Evolutionary conservation across 176 grass and related monocot genomes (phyloP), one percentile per base, ranked within the genome.

Genomic region (Avena insularis): DNA sequence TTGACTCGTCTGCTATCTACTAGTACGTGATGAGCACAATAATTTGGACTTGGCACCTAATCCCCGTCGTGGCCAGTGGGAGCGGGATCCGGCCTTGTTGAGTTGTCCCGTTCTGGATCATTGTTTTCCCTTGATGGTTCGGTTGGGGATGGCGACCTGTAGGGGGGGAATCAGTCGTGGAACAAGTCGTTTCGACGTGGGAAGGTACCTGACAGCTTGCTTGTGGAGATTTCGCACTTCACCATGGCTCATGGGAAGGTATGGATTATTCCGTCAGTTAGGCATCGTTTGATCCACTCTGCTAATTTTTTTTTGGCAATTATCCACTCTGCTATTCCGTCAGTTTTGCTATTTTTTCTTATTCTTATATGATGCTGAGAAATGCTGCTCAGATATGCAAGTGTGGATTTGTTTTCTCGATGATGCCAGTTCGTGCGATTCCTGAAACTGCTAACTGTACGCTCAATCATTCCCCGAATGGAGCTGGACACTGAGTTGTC

Each of bases 1-100:
- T 70, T 87, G 85, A 91, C 89, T 69, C 31, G 66, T 76, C 40
- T 43, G 40, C 40, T 38, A 38, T n/a, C n/a, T 31, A 10, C 40
- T 47, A 17, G 17, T 21, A 21, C 59, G 13, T 31, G 63, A 13
- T 66, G 63, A 14, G 9, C 53, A 4, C 80, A 80, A 40, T 80
- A 80, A 84, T 87, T 51, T 31, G 49, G 66, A 60, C 81, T 79
- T 75, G 73, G 48, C 25, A 84, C 85, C 89, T 80, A 87, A 87
- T 75, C 74, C 9, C 50, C 81, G 79, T 56, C 75, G 83, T 91
- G 82, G 49, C 55, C 65, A 86, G 54, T 45, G 61, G 67, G 79
- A 11, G 20, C 27, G 69, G 74, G 46, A 43, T 43, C 40, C 40
- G 55, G 48, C 21, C 7, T 72, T 43, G 40, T 51, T 71, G 0